Evolutionary conservation across 164 flowering plant species (phyloP).

Genomic region (Aristolochia fimbriata): DNA sequence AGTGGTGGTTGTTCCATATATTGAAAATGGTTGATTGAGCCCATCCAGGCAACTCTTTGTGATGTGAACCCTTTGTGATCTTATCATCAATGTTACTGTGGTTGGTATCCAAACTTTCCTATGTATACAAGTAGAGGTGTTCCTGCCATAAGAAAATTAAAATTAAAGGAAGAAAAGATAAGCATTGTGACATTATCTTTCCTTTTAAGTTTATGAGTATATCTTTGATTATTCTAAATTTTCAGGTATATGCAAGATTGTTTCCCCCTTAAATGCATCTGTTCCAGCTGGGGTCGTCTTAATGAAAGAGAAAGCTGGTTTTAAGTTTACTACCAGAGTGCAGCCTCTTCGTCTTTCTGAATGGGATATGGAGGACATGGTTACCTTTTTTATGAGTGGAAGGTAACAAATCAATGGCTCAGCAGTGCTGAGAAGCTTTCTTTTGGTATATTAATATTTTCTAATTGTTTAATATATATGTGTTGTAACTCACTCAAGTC

Average conservation of each 20-base stretch:
- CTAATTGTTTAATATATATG: neutral
- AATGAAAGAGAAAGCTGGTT: constrained; percentile 81
- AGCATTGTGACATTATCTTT: neutral
- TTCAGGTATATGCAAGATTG: constrained; percentile 92
- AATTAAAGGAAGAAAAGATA: neutral
- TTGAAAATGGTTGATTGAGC: too few species aligned
- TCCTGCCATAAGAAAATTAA: neutral
- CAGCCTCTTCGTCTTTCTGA: constrained; percentile 95
- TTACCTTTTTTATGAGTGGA: constrained; percentile 95
- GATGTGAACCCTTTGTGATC: too few species aligned
- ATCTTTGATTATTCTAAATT: neutral
- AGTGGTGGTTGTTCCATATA: too few species aligned
- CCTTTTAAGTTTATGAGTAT: neutral
- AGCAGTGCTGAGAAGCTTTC: neutral
- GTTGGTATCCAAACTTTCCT: neutral
- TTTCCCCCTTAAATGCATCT: constrained; percentile 85
- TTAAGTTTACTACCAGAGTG: constrained; percentile 91
- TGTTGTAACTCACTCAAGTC: neutral
- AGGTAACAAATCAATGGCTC: constrained; percentile 31
- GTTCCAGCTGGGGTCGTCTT: constrained; percentile 94
- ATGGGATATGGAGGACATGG: constrained; percentile 82
- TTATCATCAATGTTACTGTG: neutral
- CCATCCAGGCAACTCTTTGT: too few species aligned
- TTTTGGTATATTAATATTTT: constrained; percentile 1
- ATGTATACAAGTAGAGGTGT: neutral